Percentiles rank a stretch among this genome's conserved stretches.
Conservation (phyloP, 768 basidiomycete species). For the Termitomyces sp. region DNA sequence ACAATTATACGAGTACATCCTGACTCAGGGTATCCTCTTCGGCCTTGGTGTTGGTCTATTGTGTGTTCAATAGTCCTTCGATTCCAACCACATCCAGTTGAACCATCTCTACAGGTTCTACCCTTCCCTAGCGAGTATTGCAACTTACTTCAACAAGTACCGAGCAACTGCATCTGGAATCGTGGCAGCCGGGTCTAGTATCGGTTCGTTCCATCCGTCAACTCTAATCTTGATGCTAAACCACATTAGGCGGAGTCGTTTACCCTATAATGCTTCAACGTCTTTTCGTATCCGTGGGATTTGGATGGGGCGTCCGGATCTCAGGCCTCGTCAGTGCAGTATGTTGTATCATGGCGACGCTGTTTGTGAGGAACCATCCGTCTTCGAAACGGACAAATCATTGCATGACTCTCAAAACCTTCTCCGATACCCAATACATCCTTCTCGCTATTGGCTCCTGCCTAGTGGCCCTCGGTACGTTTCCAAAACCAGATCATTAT, state of each 20-base stretch:
- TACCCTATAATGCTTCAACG: conserved; percentile 59
- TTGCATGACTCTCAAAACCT: conserved; percentile 24
- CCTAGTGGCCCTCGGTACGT: conserved; percentile 56
- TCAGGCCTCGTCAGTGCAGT: conserved; percentile 44
- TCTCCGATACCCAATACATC: conserved; percentile 46
- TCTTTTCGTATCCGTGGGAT: conserved; percentile 50
- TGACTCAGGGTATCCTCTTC: conserved; percentile 60
- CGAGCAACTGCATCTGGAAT: conserved; percentile 71
- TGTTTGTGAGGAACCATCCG: conserved; percentile 37
- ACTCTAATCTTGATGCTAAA: neutral
- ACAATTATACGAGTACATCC: conserved; percentile 53
- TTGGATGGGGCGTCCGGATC: conserved; percentile 58
- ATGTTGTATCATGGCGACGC: conserved; percentile 39
- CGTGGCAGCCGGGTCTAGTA: conserved; percentile 62
- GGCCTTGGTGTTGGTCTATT: conserved; percentile 60
- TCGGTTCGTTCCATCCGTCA: conserved; percentile 30
- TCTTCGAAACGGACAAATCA: conserved; percentile 22
- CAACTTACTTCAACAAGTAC: conserved; percentile 58
- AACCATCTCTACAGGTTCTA: conserved; percentile 46
- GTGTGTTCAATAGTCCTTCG: conserved; percentile 28
- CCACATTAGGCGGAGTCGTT: conserved; percentile 53
- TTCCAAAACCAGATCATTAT: neutral
- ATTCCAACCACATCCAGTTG: conserved; percentile 5
- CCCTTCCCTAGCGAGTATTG: conserved; percentile 59
- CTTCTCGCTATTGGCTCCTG: conserved; percentile 49